Base-by-base conservation (phyloP, 371 early-diverging fungal species). In the Mortierella sp. region DNA sequence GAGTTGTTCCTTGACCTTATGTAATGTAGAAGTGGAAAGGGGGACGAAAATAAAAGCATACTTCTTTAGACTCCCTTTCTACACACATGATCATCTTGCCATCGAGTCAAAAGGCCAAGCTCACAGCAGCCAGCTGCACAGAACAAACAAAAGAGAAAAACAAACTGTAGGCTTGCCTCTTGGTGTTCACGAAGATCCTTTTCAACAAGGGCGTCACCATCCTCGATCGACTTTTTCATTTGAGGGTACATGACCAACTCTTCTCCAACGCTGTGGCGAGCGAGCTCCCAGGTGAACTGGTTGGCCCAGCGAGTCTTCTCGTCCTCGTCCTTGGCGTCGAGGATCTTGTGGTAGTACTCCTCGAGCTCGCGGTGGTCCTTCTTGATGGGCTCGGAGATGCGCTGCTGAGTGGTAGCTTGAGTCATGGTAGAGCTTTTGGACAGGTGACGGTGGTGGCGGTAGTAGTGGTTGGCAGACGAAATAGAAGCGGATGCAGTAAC, bases 221-320 rank as follows among this genome's bases (percentile, higher is more conserved):
- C 26, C 7, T 47, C 0, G 19, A 82, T 60, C 31, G 48, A 26
- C 44, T 79, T 42, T 44, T 73, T 79, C 76, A 82, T 76, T 13
- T 73, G 74, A 11, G 83, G 83, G 48, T 82, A 82, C 42, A 82
- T 73, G 50, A 82, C 48, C 45, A 82, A 34, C 47, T 82, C 83
- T 57, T 82, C 83, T 13, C 76, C 83, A 9, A 73, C 79, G 28
- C 79, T 79, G 34, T 82, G 83, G 19, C 83, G 83, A 21, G 83
- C 83, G n/a, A 82, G 83, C 28, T 82, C 83, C 83, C 83, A 82
- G 9, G 60, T 58, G 31, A 82, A 82, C 79, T 79, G 79, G 52
- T 82, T 79, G 74, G 79, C 79, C 83, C 83, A 82, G 55, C 83
- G 55, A 54, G 79, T 82, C 45, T 60, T 78, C 10, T 82, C 83